Conservation (phyloP, 164 flowering plant genomes). For the Sedum album region DNA sequence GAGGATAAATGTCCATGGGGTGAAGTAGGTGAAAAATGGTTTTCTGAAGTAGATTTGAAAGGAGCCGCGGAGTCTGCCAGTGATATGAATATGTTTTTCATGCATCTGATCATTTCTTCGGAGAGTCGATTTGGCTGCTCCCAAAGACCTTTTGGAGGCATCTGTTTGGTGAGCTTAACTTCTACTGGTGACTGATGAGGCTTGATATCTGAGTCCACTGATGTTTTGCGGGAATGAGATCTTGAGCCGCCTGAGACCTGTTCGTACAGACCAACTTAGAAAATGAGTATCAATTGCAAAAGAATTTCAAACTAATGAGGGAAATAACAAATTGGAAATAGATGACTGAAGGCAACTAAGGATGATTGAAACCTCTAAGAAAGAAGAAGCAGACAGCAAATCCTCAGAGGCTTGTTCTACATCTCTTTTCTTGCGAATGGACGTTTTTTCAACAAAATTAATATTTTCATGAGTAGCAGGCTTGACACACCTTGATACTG, state of each 20-base stretch:
- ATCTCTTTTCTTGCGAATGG: conserved; percentile 18
- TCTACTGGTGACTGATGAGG: conserved; percentile 15
- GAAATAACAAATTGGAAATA: not conserved
- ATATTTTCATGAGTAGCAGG: conserved; percentile 14
- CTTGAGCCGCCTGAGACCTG: not conserved
- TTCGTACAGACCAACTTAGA: not conserved
- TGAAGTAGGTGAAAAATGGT: conserved; percentile 29
- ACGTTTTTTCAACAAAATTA: conserved; percentile 16
- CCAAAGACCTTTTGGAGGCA: conserved; percentile 42
- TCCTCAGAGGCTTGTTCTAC: not conserved
- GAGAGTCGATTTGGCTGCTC: conserved; percentile 57
- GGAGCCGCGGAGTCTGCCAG: conserved; percentile 44
- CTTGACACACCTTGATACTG: conserved; percentile 18
- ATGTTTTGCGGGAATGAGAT: not conserved
- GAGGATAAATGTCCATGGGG: conserved; percentile 45
- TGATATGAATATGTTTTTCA: conserved; percentile 69
- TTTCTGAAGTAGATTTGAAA: conserved; percentile 26
- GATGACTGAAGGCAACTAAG: not conserved
- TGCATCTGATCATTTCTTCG: conserved; percentile 74
- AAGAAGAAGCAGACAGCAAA: not conserved
- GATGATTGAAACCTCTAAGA: not conserved
- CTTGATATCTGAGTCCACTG: conserved; percentile 13
- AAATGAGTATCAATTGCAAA: not conserved
- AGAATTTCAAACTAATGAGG: not conserved
- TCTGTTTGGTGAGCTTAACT: conserved; percentile 23